Evolutionary conservation across 2,329 filamentous ascomycete genomes (phyloP).

Genomic region (Botrytis cinerea): DNA sequence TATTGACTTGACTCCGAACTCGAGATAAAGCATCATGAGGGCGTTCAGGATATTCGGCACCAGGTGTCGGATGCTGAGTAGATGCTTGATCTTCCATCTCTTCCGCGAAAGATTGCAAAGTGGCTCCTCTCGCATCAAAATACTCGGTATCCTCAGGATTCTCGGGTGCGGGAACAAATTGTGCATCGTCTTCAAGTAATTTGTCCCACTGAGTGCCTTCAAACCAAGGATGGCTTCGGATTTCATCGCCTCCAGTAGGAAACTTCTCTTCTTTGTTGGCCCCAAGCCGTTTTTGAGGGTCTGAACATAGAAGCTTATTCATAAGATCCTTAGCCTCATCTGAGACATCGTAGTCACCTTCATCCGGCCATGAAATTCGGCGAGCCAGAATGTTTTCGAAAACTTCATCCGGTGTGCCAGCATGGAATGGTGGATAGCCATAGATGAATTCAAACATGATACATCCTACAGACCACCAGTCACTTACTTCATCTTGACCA

Average conservation of each 20-base stretch:
- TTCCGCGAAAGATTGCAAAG: constrained; percentile 86
- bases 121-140: constrained; percentile 89
- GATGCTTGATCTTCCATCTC: constrained; percentile 89
- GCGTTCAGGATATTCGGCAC: constrained; percentile 79
- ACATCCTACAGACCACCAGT: constrained; percentile 99
- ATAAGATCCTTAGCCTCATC: constrained; percentile 91
- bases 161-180: constrained; percentile 89
- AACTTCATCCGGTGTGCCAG: constrained; percentile 83
- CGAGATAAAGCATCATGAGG: constrained; percentile 93
- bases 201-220: constrained; percentile 84
- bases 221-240: constrained; percentile 89
- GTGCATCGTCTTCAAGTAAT: constrained; percentile 89
- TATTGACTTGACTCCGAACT: constrained; percentile 82
- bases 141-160: constrained; percentile 98
- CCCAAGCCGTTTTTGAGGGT: constrained; percentile 80
- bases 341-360: constrained; percentile 76
- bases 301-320: constrained; percentile 83
- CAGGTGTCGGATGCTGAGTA: constrained; percentile 68
- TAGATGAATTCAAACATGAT: constrained; percentile 97
- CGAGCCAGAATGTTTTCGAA: constrained; percentile 95
- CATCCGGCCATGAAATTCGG: constrained; percentile 89
- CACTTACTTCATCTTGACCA: constrained; percentile 95
- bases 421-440: constrained; percentile 92
- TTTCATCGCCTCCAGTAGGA: constrained; percentile 83
- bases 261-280: constrained; percentile 84